Percentiles rank a stretch among this genome's conserved stretches.
Conservation (phyloP, 257 asterid genomes). For the Solanum acaule region DNA sequence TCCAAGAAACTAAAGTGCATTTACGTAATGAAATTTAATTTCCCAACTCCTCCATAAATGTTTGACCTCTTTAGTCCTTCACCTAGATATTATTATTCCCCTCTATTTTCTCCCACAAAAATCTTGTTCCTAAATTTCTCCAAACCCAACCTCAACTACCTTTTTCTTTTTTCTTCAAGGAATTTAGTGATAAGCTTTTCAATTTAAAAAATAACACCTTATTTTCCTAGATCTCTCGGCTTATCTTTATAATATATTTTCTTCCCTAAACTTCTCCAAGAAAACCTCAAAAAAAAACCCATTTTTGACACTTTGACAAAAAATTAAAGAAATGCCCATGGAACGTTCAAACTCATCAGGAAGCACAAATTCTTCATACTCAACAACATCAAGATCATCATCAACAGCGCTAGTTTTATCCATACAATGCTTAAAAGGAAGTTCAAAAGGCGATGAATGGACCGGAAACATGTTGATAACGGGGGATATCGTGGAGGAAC, state of each 20-base stretch:
- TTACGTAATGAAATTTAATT: background rate
- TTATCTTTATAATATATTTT: background rate
- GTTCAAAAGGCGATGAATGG: conserved; percentile 76
- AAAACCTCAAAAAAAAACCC: background rate
- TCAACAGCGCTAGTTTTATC: conserved; percentile 47
- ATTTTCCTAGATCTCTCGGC: background rate
- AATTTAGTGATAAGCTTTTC: background rate
- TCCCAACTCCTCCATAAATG: background rate
- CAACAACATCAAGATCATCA: background rate
- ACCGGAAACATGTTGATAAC: conserved; percentile 73
- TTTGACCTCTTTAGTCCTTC: background rate
- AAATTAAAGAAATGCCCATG: conserved; percentile 21
- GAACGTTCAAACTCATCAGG: conserved; percentile 26
- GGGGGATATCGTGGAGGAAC: conserved; percentile 86
- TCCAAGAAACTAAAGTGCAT: background rate
- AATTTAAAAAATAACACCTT: too few species aligned
- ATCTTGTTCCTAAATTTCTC: background rate
- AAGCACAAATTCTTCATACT: conserved; percentile 7
- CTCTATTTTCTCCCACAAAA: background rate
- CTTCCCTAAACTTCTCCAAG: background rate
- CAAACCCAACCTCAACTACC: background rate
- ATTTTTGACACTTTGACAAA: background rate
- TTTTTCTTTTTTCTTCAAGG: background rate
- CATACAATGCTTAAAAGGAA: conserved; percentile 74
- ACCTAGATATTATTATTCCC: background rate